phyloP scores from a whole-genome alignment of 495 filamentous ascomycete genomes.

The Sporormia fimetaria region DNA sequence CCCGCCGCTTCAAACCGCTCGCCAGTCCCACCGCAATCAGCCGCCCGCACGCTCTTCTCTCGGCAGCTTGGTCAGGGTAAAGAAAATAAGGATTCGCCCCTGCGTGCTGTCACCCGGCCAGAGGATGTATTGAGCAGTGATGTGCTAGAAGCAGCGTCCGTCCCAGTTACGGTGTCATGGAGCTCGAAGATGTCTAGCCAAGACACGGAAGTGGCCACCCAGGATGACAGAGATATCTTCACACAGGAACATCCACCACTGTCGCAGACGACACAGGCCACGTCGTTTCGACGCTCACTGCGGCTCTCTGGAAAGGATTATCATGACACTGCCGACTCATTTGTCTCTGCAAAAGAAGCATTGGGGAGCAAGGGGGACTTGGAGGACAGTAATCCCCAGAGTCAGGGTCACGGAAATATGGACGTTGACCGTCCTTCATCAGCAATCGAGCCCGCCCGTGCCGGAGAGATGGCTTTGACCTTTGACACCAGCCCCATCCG shows the following conservation, averaged over 20 bases:
- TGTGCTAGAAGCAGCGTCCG: not conserved
- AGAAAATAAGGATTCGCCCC: conserved; percentile 5
- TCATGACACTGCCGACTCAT: conserved; percentile 48
- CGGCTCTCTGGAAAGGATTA: conserved; percentile 32
- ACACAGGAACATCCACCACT: conserved; percentile 9
- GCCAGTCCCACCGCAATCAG: conserved; percentile 2
- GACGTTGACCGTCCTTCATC: conserved; percentile 9
- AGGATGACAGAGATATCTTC: conserved; percentile 17
- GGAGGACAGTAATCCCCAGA: conserved; percentile 10
- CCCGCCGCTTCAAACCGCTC: conserved; percentile 7
- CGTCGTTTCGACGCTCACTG: conserved; percentile 13
- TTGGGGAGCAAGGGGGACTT: conserved; percentile 31
- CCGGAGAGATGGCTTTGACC: too few species aligned
- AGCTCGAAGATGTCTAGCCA: conserved; percentile 12
- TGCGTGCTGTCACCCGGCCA: conserved; percentile 1
- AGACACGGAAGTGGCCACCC: conserved; percentile 13
- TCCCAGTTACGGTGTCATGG: not conserved
- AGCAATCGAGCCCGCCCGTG: conserved; percentile 1
- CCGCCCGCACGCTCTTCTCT: conserved; percentile 5
- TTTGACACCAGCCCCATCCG: conserved; percentile 9
- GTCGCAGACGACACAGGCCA: conserved; percentile 21
- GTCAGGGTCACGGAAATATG: conserved; percentile 4
- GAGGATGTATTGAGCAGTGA: not conserved
- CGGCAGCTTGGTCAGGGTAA: conserved; percentile 8
- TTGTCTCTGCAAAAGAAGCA: conserved; percentile 56